Conservation (phyloP, 805 yeast species). For the Sungouiozyma ichnusensis region DNA sequence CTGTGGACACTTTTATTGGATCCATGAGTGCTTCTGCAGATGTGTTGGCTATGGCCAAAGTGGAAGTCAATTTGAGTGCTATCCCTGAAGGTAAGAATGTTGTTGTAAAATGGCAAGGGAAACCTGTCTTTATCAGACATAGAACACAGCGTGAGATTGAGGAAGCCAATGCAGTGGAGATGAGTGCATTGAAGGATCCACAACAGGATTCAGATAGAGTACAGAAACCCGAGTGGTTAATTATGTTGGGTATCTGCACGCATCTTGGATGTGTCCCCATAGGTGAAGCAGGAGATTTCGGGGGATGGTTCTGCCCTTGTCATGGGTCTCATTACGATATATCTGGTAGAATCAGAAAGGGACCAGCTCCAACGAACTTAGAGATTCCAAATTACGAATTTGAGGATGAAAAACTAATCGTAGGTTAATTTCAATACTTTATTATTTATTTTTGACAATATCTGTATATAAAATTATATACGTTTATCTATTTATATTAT, state of each 20-base stretch:
- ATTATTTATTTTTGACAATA: slow-evolving; percentile 4
- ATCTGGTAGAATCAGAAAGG: slow-evolving; percentile 99
- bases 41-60: slow-evolving; percentile 98
- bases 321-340: slow-evolving; percentile 99
- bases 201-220: slow-evolving; percentile 89
- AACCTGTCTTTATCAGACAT: slow-evolving; percentile 99
- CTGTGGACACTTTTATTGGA: slow-evolving; percentile 84
- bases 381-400: slow-evolving; percentile 91
- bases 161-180: slow-evolving; percentile 82
- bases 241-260: slow-evolving; percentile 99
- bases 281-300: slow-evolving; percentile 98
- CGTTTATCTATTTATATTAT: slow-evolving; percentile 3
- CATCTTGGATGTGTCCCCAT: slow-evolving; percentile 99
- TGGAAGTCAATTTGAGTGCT: slow-evolving; percentile 86
- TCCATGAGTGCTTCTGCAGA: slow-evolving; percentile 98
- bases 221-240: slow-evolving; percentile 93
- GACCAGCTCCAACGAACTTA: slow-evolving; percentile 98
- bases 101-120: slow-evolving; percentile 99
- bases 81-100: slow-evolving; percentile 98
- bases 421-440: slow-evolving; percentile 49
- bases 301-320: slow-evolving; percentile 99
- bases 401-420: slow-evolving; percentile 71
- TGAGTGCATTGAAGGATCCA: slow-evolving; percentile 82
- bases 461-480: slow-evolving; percentile 1
- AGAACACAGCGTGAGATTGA: slow-evolving; percentile 87